phyloP scores from a whole-genome alignment of 257 asterid genomes.

The Fraxinus quadrangulata region DNA sequence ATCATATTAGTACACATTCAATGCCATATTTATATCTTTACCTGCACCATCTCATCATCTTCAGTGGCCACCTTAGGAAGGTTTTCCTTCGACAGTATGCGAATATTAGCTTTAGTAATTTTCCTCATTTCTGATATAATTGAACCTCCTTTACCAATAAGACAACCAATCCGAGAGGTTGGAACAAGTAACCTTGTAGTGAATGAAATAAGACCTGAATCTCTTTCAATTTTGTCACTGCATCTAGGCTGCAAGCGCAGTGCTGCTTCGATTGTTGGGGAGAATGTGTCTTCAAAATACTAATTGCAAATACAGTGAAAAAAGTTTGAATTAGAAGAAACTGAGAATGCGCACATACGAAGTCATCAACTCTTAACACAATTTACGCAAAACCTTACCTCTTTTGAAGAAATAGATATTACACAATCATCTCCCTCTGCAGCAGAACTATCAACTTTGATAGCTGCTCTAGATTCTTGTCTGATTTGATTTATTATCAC shows the following conservation, averaged over 20 bases:
- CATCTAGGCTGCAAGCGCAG: slow-evolving; percentile 91
- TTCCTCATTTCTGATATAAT: slow-evolving; percentile 92
- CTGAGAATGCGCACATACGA: background rate
- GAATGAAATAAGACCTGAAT: slow-evolving; percentile 81
- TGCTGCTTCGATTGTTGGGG: slow-evolving; percentile 90
- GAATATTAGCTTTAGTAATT: slow-evolving; percentile 85
- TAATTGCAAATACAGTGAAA: slow-evolving; percentile 26
- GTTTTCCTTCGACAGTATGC: slow-evolving; percentile 80
- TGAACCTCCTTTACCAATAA: slow-evolving; percentile 96
- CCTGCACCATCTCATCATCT: slow-evolving; percentile 98
- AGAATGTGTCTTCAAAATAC: slow-evolving; percentile 76
- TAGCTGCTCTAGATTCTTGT: slow-evolving; percentile 82
- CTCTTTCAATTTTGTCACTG: slow-evolving; percentile 91
- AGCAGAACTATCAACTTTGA: slow-evolving; percentile 83
- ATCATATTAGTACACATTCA: background rate
- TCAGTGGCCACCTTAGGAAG: slow-evolving; percentile 89
- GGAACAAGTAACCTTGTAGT: slow-evolving; percentile 88
- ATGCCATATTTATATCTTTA: slow-evolving; percentile 27
- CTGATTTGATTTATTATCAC: slow-evolving; percentile 80
- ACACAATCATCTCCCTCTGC: slow-evolving; percentile 87
- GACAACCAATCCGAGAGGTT: slow-evolving; percentile 86
- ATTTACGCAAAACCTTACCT: slow-evolving; percentile 43
- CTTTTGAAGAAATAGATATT: slow-evolving; percentile 71
- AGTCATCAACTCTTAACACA: slow-evolving; percentile 15
- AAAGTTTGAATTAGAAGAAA: slow-evolving; percentile 17